A percentile compares a stretch with the other conserved stretches of the same genome.
phyloP scores from a whole-genome alignment of 495 filamentous ascomycete species.

The Tuber microsphaerosporum region DNA sequence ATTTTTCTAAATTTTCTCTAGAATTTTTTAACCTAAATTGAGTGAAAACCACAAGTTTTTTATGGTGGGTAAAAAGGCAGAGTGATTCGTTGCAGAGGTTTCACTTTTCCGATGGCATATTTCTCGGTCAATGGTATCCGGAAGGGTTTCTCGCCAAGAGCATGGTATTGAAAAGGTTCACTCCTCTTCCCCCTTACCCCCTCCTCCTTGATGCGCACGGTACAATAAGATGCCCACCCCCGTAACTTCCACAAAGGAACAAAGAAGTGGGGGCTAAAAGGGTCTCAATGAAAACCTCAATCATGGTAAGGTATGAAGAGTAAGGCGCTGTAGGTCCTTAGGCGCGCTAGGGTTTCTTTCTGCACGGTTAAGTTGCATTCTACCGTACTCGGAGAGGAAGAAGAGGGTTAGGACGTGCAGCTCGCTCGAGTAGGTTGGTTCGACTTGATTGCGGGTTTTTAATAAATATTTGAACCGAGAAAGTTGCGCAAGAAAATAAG shows the following conservation, averaged over 20 bases:
- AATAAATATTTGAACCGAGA: not conserved
- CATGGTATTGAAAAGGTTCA: too few species aligned
- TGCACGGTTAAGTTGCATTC: not conserved
- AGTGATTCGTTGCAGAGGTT: too few species aligned
- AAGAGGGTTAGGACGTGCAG: not conserved
- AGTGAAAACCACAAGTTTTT: too few species aligned
- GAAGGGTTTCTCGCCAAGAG: too few species aligned
- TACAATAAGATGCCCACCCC: not conserved
- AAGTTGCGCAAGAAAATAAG: not conserved
- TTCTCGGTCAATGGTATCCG: too few species aligned
- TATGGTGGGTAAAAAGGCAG: too few species aligned
- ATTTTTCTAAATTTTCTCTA: too few species aligned
- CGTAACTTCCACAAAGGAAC: not conserved
- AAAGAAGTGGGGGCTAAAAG: not conserved
- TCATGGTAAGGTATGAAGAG: not conserved
- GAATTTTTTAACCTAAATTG: too few species aligned
- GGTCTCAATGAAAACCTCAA: not conserved
- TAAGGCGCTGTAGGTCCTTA: not conserved
- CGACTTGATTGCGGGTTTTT: not conserved
- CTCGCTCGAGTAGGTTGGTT: not conserved
- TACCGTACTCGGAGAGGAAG: not conserved
- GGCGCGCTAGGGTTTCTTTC: not conserved
- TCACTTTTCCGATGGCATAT: too few species aligned
- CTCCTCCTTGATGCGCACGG: not conserved
- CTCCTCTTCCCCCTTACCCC: not conserved